Evolutionary conservation across 169 alveolate species (phyloP), one percentile per base, ranked within the genome.

Genomic region (Amoebophrya sp.): DNA sequence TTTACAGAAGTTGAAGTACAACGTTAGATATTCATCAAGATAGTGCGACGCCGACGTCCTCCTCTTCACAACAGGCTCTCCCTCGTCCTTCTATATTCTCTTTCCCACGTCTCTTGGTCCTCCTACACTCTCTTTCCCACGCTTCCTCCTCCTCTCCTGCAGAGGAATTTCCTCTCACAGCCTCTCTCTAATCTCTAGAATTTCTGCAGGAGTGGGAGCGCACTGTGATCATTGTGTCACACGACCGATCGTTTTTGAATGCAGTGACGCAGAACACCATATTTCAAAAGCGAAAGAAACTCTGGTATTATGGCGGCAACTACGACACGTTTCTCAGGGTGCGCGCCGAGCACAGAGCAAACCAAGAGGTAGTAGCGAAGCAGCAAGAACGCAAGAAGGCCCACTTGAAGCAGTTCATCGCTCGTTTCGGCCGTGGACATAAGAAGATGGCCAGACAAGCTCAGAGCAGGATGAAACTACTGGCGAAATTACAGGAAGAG

Each of bases 171-270:
- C 33, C 26, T 54, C 78, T 54, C 26, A 26, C 33, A 54, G 26
- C 33, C 36, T 89, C 33, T 24, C 39, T 40, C 3, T 40, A 98
- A 98, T 95, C 97, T 40, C 98, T 97, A 94, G 98, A 97, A 92
- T 98, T 97, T 95, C 95, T 98, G 89, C 95, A 95, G 93, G 95
- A 95, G 89, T 96, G 98, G 96, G 97, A 96, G 89, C 97, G 96
- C 93, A 98, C 99, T 78, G 98, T 98, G 89, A 96, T 98, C 89
- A 97, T 98, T 78, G 99, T 98, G 55, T 96, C 99, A 76, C 99
- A 98, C 95, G 99, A 98, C 83, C 96, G 99, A 95, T 83, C 41
- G 41, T 83, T 83, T 33, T 41, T 39, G 41, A 39, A 83, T 23
- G 47, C 10, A 1, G 18, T 34, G 36, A 34, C 90, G n/a, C 10